Conservation (phyloP, 805 yeast genomes). For the Tetrapisispora phaffii region DNA sequence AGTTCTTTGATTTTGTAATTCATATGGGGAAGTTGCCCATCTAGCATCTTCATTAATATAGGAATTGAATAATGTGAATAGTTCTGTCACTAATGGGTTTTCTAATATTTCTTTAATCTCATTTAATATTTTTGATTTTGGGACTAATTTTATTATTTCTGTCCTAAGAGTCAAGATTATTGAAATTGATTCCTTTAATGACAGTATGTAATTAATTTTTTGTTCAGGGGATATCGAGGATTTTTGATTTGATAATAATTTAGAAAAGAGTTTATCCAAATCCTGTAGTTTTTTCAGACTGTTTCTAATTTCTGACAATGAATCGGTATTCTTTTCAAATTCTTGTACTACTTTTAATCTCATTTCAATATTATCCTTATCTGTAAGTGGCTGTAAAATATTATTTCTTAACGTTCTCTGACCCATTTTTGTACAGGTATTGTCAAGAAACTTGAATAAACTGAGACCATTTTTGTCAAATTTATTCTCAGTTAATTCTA, state of each 20-base stretch:
- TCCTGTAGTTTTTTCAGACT: slow-evolving; percentile 29
- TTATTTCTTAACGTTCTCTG: slow-evolving; percentile 32
- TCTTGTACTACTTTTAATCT: slow-evolving; percentile 34
- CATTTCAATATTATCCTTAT: slow-evolving; percentile 27
- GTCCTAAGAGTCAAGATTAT: slow-evolving; percentile 5
- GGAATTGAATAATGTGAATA: slow-evolving; percentile 23
- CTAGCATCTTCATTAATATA: slow-evolving; percentile 35
- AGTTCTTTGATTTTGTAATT: slow-evolving; percentile 35
- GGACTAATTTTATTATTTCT: slow-evolving; percentile 8
- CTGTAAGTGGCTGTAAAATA: slow-evolving; percentile 40
- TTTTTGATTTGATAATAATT: slow-evolving; percentile 26
- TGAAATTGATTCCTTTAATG: slow-evolving; percentile 31
- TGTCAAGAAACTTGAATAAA: slow-evolving; percentile 31
- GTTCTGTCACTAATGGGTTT: slow-evolving; percentile 16
- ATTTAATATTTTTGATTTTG: slow-evolving; percentile 14
- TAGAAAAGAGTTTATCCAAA: slow-evolving; percentile 34
- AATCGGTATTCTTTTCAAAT: slow-evolving; percentile 14
- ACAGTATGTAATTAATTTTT: slow-evolving; percentile 34
- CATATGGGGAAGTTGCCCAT: slow-evolving; percentile 34
- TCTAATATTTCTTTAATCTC: slow-evolving; percentile 27
- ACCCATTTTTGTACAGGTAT: slow-evolving; percentile 40
- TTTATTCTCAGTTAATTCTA: slow-evolving; percentile 33
- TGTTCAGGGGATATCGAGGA: slow-evolving; percentile 25
- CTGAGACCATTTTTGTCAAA: slow-evolving; percentile 25
- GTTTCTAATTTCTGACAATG: slow-evolving; percentile 11